These are phyloP conservation scores for Cercis canadensis DNA, from an alignment of 306 rosid species.

Conservation along the genomic window DNA sequence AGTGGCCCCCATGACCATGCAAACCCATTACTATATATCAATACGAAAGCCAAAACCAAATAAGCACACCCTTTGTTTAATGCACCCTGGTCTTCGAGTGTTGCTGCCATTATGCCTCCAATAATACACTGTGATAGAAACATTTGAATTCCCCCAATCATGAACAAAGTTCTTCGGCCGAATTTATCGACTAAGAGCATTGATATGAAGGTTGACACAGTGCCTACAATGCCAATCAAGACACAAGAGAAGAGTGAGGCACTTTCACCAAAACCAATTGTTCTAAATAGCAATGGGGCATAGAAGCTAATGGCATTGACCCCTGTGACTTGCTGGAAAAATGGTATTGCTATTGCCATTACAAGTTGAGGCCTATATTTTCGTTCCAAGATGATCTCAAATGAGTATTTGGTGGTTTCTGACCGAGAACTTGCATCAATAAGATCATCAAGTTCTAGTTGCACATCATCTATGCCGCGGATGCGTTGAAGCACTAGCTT, in stretches of 20 bases:
- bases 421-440: conserved; percentile 42
- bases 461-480: conserved; percentile 51
- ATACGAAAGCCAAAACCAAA: no score
- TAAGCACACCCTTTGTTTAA: no score
- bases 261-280: no score
- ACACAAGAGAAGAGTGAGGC: conserved; percentile 53
- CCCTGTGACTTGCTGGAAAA: conserved; percentile 63
- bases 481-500: conserved; percentile 56
- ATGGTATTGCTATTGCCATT: conserved; percentile 59
- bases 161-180: conserved; percentile 52
- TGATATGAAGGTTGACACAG: conserved; percentile 51
- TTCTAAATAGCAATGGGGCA: no score
- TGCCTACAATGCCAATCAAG: conserved; percentile 51
- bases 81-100: conserved; percentile 46
- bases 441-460: conserved; percentile 53
- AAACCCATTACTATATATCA: conserved; percentile 55
- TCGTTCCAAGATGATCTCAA: conserved; percentile 32
- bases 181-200: conserved; percentile 56
- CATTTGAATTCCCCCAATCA: conserved; percentile 55
- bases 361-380: conserved; percentile 60
- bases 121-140: conserved; percentile 37
- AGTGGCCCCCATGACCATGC: conserved; percentile 65
- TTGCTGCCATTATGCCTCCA: conserved; percentile 45
- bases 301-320: conserved; percentile 60
- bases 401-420: conserved; percentile 30